Evolutionary conservation across 805 yeast species (phyloP), one percentile per base, ranked within the genome.

Genomic region (Suhomyces pyralidae): DNA sequence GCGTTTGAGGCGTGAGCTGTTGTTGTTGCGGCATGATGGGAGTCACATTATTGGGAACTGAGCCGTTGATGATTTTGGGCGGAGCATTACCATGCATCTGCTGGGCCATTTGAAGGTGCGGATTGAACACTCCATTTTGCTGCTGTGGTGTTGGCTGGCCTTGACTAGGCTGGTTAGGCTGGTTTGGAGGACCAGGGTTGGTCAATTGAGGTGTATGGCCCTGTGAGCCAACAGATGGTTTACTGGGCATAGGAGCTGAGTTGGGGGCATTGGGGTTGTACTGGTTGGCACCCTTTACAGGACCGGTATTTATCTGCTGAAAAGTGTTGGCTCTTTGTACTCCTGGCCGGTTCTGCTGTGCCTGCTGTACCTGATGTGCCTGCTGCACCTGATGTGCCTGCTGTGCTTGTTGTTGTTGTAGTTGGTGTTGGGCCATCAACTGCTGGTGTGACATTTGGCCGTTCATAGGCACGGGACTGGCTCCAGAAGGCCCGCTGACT

Each of bases 121-220:
- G 48, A 38, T 34, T 34, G n/a, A 36, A 49, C 22, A 45, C 42
- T 7, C 49, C 49, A 36, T 46, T 46, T 36, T 46, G 49, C 15
- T 34, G 45, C 36, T 51, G 56, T 20, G 52, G 32, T n/a, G 49
- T 30, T n/a, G 9, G 49, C 38, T 50, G 52, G 51, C 7, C 36
- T 34, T 40, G 47, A 52, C 36, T 34, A 19, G 46, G 51, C 46
- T 46, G 43, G 15, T 30, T 51, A 3, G 58, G 68, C 49, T 60
- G 68, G 6, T 32, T 32, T 10, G 36, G 36, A 28, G 32, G 32
- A 28, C 65, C 52, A 48, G 58, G 67, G 46, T 56, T 60, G 5
- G 59, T 61, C 63, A 68, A 61, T 44, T 66, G 72, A 1, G 73
- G 73, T 1, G 73, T 69, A 40, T 63, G 70, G 5, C 61, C 63